These are phyloP conservation scores for Cladosporium cucumerinum DNA, from an alignment of 2,329 filamentous ascomycete genomes.

Conservation along the genomic window DNA sequence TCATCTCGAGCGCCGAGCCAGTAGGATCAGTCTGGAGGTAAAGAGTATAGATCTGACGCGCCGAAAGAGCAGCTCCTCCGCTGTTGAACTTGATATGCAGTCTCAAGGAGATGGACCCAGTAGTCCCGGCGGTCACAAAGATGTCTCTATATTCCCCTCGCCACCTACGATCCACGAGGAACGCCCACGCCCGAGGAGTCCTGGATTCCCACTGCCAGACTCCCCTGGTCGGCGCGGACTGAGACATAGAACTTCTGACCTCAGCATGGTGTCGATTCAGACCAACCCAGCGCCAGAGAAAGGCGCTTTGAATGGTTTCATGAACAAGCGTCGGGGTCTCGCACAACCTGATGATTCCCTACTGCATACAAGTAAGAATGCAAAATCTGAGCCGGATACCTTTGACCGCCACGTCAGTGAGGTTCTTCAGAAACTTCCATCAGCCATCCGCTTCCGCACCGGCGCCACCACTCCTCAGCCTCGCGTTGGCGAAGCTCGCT, in stretches of 20 bases:
- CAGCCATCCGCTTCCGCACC: constrained; percentile 69
- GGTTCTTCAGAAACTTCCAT: constrained; percentile 39
- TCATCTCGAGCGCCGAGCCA: constrained; percentile 30
- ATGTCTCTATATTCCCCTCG: constrained; percentile 3
- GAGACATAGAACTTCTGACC: constrained; percentile 8
- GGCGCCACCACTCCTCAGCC: constrained; percentile 34
- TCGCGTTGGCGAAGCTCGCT: constrained; percentile 23
- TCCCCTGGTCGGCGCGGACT: not conserved
- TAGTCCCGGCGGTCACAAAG: not conserved
- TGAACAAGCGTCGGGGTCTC: constrained; percentile 11
- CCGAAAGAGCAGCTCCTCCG: constrained; percentile 11
- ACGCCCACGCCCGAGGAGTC: constrained; percentile 13
- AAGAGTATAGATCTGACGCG: constrained; percentile 32
- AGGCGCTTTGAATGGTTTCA: constrained; percentile 12
- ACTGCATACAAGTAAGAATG: not conserved
- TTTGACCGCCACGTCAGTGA: constrained; percentile 53
- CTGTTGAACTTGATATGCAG: not conserved
- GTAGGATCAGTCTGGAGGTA: constrained; percentile 33
- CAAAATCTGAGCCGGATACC: constrained; percentile 8
- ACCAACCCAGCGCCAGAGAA: not conserved
- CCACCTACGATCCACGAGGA: constrained; percentile 10
- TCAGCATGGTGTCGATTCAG: constrained; percentile 5
- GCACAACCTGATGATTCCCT: not conserved
- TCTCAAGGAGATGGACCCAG: constrained; percentile 14
- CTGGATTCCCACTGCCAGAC: not conserved